A percentile compares a stretch with the other conserved stretches of the same genome.
phyloP scores from a whole-genome alignment of 1,284 basidiomycete genomes.

The Apiotrichum mycotoxinovorans region DNA sequence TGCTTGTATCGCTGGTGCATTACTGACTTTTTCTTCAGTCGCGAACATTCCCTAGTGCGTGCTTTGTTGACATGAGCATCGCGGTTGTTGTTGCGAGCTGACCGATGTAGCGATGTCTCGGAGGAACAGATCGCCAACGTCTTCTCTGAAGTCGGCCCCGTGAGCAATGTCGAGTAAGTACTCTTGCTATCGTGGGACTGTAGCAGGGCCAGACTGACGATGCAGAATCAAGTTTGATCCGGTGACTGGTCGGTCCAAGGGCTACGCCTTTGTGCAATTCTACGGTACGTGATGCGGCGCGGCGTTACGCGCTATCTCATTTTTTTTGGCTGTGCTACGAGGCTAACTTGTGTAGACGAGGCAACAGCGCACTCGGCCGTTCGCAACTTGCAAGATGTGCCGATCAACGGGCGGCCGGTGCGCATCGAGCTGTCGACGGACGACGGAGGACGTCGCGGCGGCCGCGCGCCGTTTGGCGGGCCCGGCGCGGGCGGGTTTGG shows the following conservation, averaged over 20 bases:
- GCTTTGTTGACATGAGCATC: too few relatives aligned
- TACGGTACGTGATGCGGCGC: constrained; percentile 70
- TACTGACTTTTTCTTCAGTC: too few relatives aligned
- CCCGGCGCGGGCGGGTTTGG: constrained; percentile 59
- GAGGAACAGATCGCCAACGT: too few relatives aligned
- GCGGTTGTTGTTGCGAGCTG: too few relatives aligned
- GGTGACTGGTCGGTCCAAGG: constrained; percentile 91
- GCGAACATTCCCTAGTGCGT: too few relatives aligned
- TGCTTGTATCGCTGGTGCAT: too few relatives aligned
- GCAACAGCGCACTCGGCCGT: constrained; percentile 84
- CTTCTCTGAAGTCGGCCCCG: too few relatives aligned
- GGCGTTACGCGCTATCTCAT: too few relatives aligned
- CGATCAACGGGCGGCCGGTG: constrained; percentile 76
- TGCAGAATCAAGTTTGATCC: constrained; percentile 90
- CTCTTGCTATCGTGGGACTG: too few relatives aligned
- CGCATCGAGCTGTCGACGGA: constrained; percentile 69
- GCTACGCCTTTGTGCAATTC: constrained; percentile 97
- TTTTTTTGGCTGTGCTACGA: not conserved
- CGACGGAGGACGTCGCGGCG: constrained; percentile 29
- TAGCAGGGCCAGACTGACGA: too few relatives aligned
- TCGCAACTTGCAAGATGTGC: constrained; percentile 76
- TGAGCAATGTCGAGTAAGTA: too few relatives aligned
- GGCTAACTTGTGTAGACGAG: constrained; percentile 61
- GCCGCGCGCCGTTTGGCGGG: constrained; percentile 42
- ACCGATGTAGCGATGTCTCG: too few relatives aligned